phyloP scores from a whole-genome alignment of 2,329 filamentous ascomycete genomes.

The Ascochyta clinopodiicola region DNA sequence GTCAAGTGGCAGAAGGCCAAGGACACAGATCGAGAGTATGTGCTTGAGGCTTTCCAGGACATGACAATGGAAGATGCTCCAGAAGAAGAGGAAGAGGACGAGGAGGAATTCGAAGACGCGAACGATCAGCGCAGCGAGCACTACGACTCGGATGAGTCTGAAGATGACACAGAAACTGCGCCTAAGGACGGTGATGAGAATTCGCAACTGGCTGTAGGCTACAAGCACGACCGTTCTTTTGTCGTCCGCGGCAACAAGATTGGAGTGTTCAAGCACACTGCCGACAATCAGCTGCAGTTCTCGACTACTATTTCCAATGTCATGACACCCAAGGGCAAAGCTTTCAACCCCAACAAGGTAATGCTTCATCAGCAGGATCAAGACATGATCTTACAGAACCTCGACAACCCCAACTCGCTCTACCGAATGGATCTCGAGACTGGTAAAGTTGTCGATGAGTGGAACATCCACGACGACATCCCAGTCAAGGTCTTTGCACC shows the following conservation, averaged over 20 bases:
- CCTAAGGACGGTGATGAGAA: slow-evolving; percentile 85
- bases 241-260: slow-evolving; percentile 98
- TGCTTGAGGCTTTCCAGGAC: slow-evolving; percentile 94
- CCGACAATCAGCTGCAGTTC: slow-evolving; percentile 91
- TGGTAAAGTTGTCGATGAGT: slow-evolving; percentile 97
- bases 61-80: slow-evolving; percentile 84
- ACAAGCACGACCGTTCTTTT: slow-evolving; percentile 96
- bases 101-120: slow-evolving; percentile 67
- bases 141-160: slow-evolving; percentile 78
- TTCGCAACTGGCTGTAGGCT: slow-evolving; percentile 92
- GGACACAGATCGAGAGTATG: slow-evolving; percentile 90
- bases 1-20: slow-evolving; percentile 93
- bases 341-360: slow-evolving; percentile 94
- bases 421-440: slow-evolving; percentile 98
- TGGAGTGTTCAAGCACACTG: slow-evolving; percentile 96
- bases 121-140: slow-evolving; percentile 75
- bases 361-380: slow-evolving; percentile 93
- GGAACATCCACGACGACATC: slow-evolving; percentile 97
- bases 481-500: slow-evolving; percentile 90
- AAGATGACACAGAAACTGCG: slow-evolving; percentile 72
- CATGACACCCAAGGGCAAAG: slow-evolving; percentile 77
- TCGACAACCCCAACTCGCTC: slow-evolving; percentile 82
- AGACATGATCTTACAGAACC: slow-evolving; percentile 88
- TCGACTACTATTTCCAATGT: slow-evolving; percentile 97
- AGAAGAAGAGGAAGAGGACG: slow-evolving; percentile 62